These are phyloP conservation scores for Rhododendron mucronatum DNA, from an alignment of 148 eudicot species.

Conservation along the genomic window DNA sequence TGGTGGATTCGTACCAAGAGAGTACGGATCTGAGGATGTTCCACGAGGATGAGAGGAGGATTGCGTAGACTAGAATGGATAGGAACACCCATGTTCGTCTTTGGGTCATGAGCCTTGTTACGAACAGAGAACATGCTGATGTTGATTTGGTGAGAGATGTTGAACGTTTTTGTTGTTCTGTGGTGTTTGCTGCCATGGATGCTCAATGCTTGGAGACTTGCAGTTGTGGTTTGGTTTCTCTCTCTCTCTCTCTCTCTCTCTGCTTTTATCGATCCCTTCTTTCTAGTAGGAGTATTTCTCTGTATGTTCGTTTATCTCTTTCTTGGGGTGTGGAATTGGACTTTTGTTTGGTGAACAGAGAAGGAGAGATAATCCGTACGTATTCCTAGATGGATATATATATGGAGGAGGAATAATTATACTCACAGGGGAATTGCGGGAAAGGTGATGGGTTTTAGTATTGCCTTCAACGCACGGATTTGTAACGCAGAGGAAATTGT, in stretches of 20 bases:
- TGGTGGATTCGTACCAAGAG: conserved; percentile 29
- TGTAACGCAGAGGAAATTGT: too few species aligned
- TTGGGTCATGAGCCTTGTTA: conserved; percentile 34
- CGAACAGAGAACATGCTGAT: conserved; percentile 9
- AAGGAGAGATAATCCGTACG: too few species aligned
- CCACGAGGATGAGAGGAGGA: conserved; percentile 42
- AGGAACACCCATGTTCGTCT: conserved; percentile 45
- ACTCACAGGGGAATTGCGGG: too few species aligned
- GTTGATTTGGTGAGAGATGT: not conserved
- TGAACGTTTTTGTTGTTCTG: not conserved
- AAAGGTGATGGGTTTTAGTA: too few species aligned
- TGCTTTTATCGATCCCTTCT: not conserved
- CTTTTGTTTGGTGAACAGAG: not conserved
- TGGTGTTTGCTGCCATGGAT: not conserved
- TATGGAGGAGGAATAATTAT: not conserved
- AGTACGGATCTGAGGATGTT: conserved; percentile 42
- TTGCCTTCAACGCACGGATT: too few species aligned
- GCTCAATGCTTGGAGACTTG: not conserved
- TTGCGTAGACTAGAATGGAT: conserved; percentile 28
- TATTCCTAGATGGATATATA: not conserved
- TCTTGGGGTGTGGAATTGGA: not conserved
- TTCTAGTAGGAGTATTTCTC: not conserved
- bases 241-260: not conserved
- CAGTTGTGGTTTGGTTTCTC: not conserved
- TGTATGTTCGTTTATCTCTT: not conserved